phyloP scores from a whole-genome alignment of 2,329 filamentous ascomycete genomes.

The Colletotrichum sp. region DNA sequence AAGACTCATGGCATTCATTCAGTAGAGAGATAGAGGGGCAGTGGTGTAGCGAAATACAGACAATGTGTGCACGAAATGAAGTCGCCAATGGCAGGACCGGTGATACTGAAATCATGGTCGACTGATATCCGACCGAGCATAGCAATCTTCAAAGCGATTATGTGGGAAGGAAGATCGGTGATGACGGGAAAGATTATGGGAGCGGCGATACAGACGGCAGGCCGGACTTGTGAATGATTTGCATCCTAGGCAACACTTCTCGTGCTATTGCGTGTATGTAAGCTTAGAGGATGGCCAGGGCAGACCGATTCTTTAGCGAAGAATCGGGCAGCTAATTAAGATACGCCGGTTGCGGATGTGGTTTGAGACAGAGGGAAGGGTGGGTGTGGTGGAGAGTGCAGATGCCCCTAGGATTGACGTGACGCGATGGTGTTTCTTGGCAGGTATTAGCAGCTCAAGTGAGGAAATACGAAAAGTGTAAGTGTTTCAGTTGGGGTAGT shows the following conservation, averaged over 20 bases:
- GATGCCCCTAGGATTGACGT: background rate
- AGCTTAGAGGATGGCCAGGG: background rate
- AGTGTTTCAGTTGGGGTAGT: conserved; percentile 10
- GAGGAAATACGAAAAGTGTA: conserved; percentile 9
- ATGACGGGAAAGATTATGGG: no score
- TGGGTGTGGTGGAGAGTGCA: background rate
- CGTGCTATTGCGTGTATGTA: background rate
- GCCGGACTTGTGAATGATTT: background rate
- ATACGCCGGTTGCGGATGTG: conserved; percentile 7
- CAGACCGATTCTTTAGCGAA: background rate
- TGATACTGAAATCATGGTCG: background rate
- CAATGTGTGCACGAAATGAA: background rate
- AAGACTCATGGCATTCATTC: background rate
- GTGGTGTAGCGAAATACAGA: background rate
- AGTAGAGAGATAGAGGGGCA: background rate
- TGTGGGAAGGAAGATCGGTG: background rate
- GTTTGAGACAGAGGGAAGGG: background rate
- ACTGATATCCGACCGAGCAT: background rate
- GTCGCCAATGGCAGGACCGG: background rate
- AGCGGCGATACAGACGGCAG: background rate
- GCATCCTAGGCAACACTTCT: background rate
- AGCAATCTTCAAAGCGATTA: background rate
- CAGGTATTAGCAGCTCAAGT: background rate
- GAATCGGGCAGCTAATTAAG: background rate
- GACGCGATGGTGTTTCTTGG: conserved; percentile 13